phyloP scores from a whole-genome alignment of 2,329 filamentous ascomycete species.

The Sclerotinia nivalis region DNA sequence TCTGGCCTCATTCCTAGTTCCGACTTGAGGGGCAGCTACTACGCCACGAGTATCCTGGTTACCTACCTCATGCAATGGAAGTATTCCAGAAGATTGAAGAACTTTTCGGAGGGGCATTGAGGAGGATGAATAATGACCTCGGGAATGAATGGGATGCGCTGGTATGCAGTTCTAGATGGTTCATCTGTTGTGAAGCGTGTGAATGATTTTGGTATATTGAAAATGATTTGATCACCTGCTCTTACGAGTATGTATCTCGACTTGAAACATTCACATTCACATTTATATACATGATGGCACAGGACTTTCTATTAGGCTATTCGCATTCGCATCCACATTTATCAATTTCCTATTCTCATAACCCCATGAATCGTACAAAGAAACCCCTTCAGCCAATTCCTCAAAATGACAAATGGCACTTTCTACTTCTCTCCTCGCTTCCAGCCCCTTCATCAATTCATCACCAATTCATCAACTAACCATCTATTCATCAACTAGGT shows the following conservation, averaged over 20 bases:
- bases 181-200: background rate
- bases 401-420: background rate
- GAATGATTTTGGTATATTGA: background rate
- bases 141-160: background rate
- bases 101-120: background rate
- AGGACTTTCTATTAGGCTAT: background rate
- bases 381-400: background rate
- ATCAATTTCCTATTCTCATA: background rate
- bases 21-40: conserved; percentile 9
- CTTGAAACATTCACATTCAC: background rate
- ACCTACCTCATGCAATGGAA: conserved; percentile 4
- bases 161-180: background rate
- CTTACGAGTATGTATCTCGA: background rate
- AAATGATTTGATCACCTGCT: background rate
- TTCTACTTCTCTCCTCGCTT: background rate
- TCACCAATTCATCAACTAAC: background rate
- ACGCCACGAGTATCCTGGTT: conserved; percentile 14
- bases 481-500: background rate
- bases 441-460: conserved; percentile 11
- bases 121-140: no score
- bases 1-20: background rate
- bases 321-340: background rate
- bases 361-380: background rate
- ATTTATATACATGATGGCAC: background rate
- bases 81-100: conserved; percentile 12